Base-by-base conservation (phyloP, 352 stramenopile species). In the Phytophthora sansomeana region DNA sequence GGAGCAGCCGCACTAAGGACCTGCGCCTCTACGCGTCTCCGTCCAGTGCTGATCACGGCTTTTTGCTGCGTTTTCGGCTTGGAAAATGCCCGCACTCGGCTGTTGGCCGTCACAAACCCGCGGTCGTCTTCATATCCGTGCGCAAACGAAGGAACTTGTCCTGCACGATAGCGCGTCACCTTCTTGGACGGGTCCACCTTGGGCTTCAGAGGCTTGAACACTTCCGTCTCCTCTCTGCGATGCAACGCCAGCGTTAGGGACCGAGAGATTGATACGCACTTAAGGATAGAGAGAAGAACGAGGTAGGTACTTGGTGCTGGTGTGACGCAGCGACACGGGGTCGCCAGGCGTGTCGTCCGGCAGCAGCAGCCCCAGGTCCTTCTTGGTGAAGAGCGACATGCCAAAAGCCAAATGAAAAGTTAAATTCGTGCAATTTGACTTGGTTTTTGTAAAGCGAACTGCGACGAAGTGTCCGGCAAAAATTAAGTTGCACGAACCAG, bases 361-460 rank as follows among this genome's bases (percentile, higher is more conserved):
- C 46, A 96, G 80, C 53, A 95, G 63, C 11, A 93, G 62, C 36
- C 78, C 89, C 36, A 96, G 63, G 69, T 96, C 89, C 59, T 94
- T 95, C 79, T 96, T 96, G 58, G 79, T 91, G 75, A 96, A 96
- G 50, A 92, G 78, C 62, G 85, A 78, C 89, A 96, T 95, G 5
- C 17, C 14, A 3, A 24, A 24, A 3, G 21, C 21, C 21, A 24
- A 24, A 24, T 24, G 21, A 24, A n/a, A n/a, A n/a, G n/a, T n/a
- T n/a, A n/a, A n/a, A n/a, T n/a, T n/a, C n/a, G n/a, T n/a, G n/a
- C n/a, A n/a, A n/a, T n/a, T n/a, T n/a, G n/a, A n/a, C n/a, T n/a
- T n/a, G n/a, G n/a, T n/a, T n/a, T n/a, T n/a, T n/a, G n/a, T n/a
- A n/a, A n/a, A n/a, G n/a, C n/a, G n/a, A n/a, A n/a, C n/a, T n/a